phyloP scores from a whole-genome alignment of 345 rosid genomes.

The Moringa oleifera region DNA sequence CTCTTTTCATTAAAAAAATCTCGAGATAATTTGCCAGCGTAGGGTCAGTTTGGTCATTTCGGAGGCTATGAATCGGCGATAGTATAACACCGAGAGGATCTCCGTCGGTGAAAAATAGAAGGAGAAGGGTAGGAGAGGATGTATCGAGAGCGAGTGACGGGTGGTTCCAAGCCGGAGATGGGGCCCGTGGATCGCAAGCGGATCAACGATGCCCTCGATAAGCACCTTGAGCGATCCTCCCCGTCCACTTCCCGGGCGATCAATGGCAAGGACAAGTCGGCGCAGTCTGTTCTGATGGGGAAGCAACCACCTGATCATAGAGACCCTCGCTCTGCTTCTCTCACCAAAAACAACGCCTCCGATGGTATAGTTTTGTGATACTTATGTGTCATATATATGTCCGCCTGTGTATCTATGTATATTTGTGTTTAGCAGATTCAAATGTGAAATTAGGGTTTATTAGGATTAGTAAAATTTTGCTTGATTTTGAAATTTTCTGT shows the following conservation, averaged over 20 bases:
- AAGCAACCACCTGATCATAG: conserved; percentile 52
- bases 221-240: conserved; percentile 71
- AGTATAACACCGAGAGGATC: neutral
- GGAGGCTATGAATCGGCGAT: conserved; percentile 19
- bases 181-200: conserved; percentile 66
- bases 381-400: too few relatives aligned
- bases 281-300: conserved; percentile 37
- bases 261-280: conserved; percentile 61
- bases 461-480: too few relatives aligned
- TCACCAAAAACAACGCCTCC: conserved; percentile 52
- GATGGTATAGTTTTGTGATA: too few relatives aligned
- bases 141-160: conserved; percentile 50
- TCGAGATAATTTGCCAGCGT: conserved; percentile 14
- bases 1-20: neutral
- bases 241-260: conserved; percentile 60
- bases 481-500: too few relatives aligned
- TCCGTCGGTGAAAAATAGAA: conserved; percentile 9
- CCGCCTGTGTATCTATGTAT: neutral
- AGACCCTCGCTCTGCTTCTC: conserved; percentile 47
- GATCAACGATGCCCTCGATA: conserved; percentile 66
- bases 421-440: too few relatives aligned
- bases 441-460: neutral
- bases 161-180: conserved; percentile 59
- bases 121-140: conserved; percentile 17
- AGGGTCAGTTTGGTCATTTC: conserved; percentile 15